Conservation (phyloP, 208 protist genomes). For the Crithidia thermophila region DNA sequence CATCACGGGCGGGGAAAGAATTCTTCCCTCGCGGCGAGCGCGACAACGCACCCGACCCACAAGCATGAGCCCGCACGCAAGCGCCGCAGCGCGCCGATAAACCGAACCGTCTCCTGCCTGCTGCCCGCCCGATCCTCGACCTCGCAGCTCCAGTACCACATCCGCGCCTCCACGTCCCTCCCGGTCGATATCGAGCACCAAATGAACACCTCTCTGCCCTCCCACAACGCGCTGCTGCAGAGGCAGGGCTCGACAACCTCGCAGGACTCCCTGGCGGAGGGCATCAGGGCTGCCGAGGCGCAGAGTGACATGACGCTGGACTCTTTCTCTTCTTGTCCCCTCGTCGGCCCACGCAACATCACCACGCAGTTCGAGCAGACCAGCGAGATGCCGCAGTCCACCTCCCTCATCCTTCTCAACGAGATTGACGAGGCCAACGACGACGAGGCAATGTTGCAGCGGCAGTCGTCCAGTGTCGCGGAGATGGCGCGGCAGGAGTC, state of each 20-base stretch:
- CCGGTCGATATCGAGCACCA: neutral
- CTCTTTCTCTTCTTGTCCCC: conserved; percentile 4
- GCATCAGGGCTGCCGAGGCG: neutral
- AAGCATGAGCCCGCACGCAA: neutral
- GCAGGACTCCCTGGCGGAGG: conserved; percentile 1
- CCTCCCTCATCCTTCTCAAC: neutral
- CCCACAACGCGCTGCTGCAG: neutral
- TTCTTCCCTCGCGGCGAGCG: neutral
- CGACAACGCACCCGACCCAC: neutral
- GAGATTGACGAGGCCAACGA: neutral
- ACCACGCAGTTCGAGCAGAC: conserved; percentile 9
- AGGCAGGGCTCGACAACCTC: neutral
- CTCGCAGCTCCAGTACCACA: neutral
- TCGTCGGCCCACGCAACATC: conserved; percentile 18
- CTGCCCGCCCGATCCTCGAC: neutral
- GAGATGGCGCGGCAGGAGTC: conserved; percentile 4
- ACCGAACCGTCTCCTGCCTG: neutral
- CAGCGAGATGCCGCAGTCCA: conserved; percentile 9
- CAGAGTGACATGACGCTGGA: neutral
- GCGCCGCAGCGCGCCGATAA: too few relatives aligned
- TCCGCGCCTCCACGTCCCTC: neutral
- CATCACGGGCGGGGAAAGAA: neutral
- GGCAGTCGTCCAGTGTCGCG: conserved; percentile 4
- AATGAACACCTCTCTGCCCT: neutral
- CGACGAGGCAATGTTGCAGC: neutral